These are phyloP conservation scores for Barnettozyma populi DNA, from an alignment of 805 yeast genomes.

Conservation along the genomic window DNA sequence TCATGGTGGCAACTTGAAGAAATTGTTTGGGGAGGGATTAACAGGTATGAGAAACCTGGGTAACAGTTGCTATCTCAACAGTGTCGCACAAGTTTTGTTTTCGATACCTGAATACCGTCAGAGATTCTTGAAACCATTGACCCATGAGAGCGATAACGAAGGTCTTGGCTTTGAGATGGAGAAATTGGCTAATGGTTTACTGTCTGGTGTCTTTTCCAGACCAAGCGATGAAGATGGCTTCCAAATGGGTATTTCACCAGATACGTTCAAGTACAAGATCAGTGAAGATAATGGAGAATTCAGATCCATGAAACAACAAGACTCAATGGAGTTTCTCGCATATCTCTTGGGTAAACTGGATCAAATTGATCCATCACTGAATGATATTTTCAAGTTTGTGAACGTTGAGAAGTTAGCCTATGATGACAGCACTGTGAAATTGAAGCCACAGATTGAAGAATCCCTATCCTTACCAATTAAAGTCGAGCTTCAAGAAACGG, in stretches of 20 bases:
- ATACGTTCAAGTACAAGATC: constrained; percentile 66
- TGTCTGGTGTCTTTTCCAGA: constrained; percentile 65
- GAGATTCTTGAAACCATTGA: constrained; percentile 27
- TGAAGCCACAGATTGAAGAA: constrained; percentile 53
- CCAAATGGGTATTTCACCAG: constrained; percentile 75
- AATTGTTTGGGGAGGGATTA: constrained; percentile 68
- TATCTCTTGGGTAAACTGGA: constrained; percentile 64
- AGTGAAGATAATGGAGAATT: constrained; percentile 82
- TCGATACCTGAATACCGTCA: constrained; percentile 28
- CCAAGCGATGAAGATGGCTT: constrained; percentile 43
- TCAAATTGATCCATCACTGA: constrained; percentile 29
- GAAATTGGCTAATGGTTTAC: constrained; percentile 75
- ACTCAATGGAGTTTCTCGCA: constrained; percentile 83
- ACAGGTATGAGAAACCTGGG: constrained; percentile 90
- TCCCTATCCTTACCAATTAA: constrained; percentile 56
- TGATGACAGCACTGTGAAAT: constrained; percentile 49
- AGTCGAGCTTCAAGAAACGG: constrained; percentile 33
- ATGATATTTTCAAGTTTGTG: constrained; percentile 57
- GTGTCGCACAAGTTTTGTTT: constrained; percentile 72
- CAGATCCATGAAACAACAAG: constrained; percentile 85
- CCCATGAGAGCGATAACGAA: constrained; percentile 32
- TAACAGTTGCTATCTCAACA: constrained; percentile 85
- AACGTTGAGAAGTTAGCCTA: constrained; percentile 57
- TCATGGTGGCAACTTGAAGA: constrained; percentile 57
- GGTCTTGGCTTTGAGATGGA: constrained; percentile 71